phyloP scores from a whole-genome alignment of 768 basidiomycete species.

The Leccinum longicurvipes region DNA sequence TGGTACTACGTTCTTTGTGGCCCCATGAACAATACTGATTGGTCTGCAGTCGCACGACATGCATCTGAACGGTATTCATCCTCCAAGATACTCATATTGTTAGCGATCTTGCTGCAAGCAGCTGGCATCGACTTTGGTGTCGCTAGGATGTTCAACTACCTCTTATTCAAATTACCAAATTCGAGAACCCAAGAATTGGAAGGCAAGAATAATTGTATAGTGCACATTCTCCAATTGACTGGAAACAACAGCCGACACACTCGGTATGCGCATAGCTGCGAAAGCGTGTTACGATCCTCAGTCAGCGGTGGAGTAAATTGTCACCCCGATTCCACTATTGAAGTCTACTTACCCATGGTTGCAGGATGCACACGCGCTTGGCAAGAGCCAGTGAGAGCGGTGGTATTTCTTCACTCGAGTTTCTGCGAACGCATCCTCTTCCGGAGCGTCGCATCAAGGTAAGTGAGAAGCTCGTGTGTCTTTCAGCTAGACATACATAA shows the following conservation, averaged over 20 bases:
- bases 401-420: conserved; percentile 41
- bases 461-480: conserved; percentile 15
- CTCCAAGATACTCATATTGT: conserved; percentile 38
- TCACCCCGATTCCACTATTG: neutral
- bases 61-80: conserved; percentile 48
- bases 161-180: conserved; percentile 74
- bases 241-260: conserved; percentile 63
- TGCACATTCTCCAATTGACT: conserved; percentile 1
- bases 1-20: conserved; percentile 37
- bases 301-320: conserved; percentile 62
- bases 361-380: conserved; percentile 71
- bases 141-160: conserved; percentile 42
- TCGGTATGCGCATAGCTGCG: conserved; percentile 78
- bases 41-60: conserved; percentile 51
- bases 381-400: conserved; percentile 48
- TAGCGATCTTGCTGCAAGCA: conserved; percentile 43
- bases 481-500: neutral
- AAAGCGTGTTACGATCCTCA: conserved; percentile 84
- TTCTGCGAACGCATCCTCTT: conserved; percentile 81
- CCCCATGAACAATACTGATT: neutral
- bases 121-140: conserved; percentile 56
- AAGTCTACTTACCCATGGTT: neutral
- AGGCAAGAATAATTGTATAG: conserved; percentile 39
- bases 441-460: conserved; percentile 72
- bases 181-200: conserved; percentile 80